Evolutionary conservation across 23 red algal species (phyloP).

Genomic region (Pyropia yezoensis): DNA sequence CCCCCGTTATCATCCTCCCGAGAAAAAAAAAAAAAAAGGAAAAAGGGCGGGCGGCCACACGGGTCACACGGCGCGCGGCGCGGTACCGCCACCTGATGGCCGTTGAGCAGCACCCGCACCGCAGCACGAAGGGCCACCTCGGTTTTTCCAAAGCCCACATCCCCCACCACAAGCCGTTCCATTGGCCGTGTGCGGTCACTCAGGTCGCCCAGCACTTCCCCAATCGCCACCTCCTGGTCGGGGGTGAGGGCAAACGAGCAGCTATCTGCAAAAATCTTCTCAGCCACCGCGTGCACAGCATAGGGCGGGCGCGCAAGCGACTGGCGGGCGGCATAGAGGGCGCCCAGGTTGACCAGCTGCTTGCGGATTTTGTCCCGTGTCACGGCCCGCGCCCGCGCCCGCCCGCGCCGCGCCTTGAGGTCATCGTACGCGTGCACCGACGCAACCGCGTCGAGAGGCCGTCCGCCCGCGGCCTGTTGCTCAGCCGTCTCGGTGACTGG

Average conservation of each 20-base stretch:
- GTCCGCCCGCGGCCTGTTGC: slow-evolving; percentile 1
- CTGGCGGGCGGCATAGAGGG: slow-evolving; percentile 53
- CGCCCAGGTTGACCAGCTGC: slow-evolving; percentile 56
- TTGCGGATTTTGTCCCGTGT: slow-evolving; percentile 46
- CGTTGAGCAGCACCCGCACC: slow-evolving; percentile 46
- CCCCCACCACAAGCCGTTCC: slow-evolving; percentile 91
- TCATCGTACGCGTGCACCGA: neutral
- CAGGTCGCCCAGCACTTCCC: slow-evolving; percentile 60
- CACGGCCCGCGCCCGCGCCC: slow-evolving; percentile 18
- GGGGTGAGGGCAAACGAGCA: slow-evolving; percentile 56
- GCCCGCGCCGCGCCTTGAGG: slow-evolving; percentile 3
- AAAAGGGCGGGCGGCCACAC: too few relatives aligned
- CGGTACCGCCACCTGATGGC: slow-evolving; percentile 76
- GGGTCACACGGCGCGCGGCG: too few relatives aligned
- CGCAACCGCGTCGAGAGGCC: slow-evolving; percentile 21
- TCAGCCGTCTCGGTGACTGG: slow-evolving; percentile 11
- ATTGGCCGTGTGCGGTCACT: slow-evolving; percentile 59
- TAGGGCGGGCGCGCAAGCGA: slow-evolving; percentile 27
- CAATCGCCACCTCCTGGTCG: slow-evolving; percentile 55
- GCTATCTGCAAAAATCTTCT: slow-evolving; percentile 15
- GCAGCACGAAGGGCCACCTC: slow-evolving; percentile 91
- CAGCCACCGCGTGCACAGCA: slow-evolving; percentile 22
- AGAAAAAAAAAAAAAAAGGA: too few relatives aligned
- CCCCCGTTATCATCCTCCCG: too few relatives aligned
- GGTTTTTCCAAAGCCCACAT: slow-evolving; percentile 99